Evolutionary conservation across 2,329 filamentous ascomycete species (phyloP), one percentile per base, ranked within the genome.

Genomic region (Penicillium sp.): DNA sequence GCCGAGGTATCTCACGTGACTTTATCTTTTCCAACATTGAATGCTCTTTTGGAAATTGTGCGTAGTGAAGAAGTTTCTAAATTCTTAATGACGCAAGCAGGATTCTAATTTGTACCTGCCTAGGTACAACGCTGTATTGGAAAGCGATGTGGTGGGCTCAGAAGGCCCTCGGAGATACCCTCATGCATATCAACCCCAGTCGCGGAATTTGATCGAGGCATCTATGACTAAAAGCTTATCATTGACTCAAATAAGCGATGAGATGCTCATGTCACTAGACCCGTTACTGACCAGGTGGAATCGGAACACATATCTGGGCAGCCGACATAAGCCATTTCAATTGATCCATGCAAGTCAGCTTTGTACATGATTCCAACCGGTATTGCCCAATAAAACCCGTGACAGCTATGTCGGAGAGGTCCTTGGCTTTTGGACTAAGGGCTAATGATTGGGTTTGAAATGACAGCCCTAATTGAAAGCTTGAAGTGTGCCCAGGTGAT

Each of bases 1-100:
- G 62, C 62, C 62, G 62, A 65, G 62, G 62, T 56, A 57, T 38
- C 29, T 50, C 62, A 65, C 62, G 62, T 65, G 62, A 62, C 21
- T 8, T 3, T 15, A 2, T 4, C 1, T 12, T 37, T 23, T 41
- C 19, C n/a, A 17, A n/a, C n/a, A n/a, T n/a, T n/a, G n/a, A n/a
- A 31, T 47, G 6, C 43, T 21, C 6, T 21, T 47, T 21, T 23
- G 45, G 43, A 21, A 4, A 23, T 9, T 47, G 6, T 27, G 35
- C 19, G 21, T 31, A 23, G 27, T 31, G 4, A 31, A 15, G n/a
- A 15, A 15, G 7, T 6, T 19, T 19, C 31, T 46, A 31, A 6
- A 21, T 10, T 17, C n/a, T 21, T 17, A 33, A 12, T 23, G n/a
- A 23, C 5, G 6, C 4, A 33, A 33, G 19, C n/a, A 33, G 12